Evolutionary conservation across 2,329 filamentous ascomycete species (phyloP).

Genomic region (Boeremia lycopersici): DNA sequence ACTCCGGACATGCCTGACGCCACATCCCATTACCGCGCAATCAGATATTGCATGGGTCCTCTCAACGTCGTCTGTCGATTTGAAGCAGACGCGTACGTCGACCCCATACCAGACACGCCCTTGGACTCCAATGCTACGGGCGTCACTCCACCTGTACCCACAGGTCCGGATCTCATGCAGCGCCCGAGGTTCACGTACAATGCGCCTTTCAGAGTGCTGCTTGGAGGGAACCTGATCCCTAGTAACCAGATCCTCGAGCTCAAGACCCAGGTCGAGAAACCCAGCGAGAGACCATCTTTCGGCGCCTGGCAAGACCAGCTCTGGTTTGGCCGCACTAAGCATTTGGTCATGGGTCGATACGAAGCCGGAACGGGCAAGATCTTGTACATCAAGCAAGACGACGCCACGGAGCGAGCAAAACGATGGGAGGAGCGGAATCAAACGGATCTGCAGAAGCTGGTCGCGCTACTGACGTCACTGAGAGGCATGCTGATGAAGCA

Average conservation of each 20-base stretch:
- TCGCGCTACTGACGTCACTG: constrained; percentile 22
- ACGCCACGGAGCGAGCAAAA: constrained; percentile 22
- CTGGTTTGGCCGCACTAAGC: constrained; percentile 39
- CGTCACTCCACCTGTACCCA: neutral
- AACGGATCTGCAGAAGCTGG: constrained; percentile 30
- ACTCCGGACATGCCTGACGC: constrained; percentile 31
- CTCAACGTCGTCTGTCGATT: constrained; percentile 35
- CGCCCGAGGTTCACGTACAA: constrained; percentile 23
- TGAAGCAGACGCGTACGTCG: constrained; percentile 39
- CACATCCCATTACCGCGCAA: constrained; percentile 39
- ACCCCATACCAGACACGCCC: constrained; percentile 21
- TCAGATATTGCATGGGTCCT: constrained; percentile 35
- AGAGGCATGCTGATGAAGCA: constrained; percentile 20
- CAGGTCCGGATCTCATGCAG: constrained; percentile 3
- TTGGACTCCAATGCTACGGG: constrained; percentile 12
- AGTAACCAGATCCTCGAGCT: constrained; percentile 33
- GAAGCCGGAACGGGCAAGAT: constrained; percentile 19
- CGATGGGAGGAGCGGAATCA: constrained; percentile 34
- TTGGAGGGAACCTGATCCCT: constrained; percentile 32
- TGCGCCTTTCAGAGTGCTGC: constrained; percentile 29
- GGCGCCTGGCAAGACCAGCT: constrained; percentile 36
- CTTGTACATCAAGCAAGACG: constrained; percentile 21
- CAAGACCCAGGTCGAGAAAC: constrained; percentile 28
- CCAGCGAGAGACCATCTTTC: neutral
- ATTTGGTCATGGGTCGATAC: constrained; percentile 32